phyloP scores from a whole-genome alignment of 805 yeast genomes.

The Grigorovia transvaalensis region DNA sequence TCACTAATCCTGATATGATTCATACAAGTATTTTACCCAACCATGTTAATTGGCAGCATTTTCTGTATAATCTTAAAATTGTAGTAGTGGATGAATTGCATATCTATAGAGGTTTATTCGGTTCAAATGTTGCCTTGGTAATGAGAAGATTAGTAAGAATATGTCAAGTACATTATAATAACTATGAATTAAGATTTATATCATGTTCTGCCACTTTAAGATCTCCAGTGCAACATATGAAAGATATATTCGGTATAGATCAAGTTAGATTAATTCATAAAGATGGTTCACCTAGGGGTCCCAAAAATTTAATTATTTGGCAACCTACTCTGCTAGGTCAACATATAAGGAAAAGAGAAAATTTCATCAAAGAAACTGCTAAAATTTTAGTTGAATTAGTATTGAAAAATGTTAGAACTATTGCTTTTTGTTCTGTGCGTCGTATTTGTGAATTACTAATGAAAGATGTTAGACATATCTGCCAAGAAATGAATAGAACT shows the following conservation, averaged over 20 bases:
- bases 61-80: constrained; percentile 51
- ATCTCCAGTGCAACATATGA: constrained; percentile 64
- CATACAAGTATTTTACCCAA: constrained; percentile 78
- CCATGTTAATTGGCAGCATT: constrained; percentile 62
- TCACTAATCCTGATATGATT: constrained; percentile 91
- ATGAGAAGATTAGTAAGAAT: constrained; percentile 71
- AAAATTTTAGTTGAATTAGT: constrained; percentile 58
- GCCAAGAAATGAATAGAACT: constrained; percentile 35
- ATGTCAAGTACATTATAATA: constrained; percentile 25
- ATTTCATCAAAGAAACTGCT: constrained; percentile 68
- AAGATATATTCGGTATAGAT: constrained; percentile 60
- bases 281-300: constrained; percentile 88
- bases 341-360: constrained; percentile 48
- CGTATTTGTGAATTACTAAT: constrained; percentile 77
- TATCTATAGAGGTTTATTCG: constrained; percentile 82
- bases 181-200: constrained; percentile 50
- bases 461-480: constrained; percentile 62
- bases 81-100: constrained; percentile 84
- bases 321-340: constrained; percentile 66
- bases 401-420: constrained; percentile 57
- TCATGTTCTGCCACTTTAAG: constrained; percentile 92
- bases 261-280: constrained; percentile 46
- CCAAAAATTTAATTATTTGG: constrained; percentile 70
- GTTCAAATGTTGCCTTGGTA: constrained; percentile 80
- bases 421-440: constrained; percentile 84